A percentile compares a stretch with the other conserved stretches of the same genome.
phyloP scores from a whole-genome alignment of 2,329 filamentous ascomycete genomes.

The Aschersonia sp. region DNA sequence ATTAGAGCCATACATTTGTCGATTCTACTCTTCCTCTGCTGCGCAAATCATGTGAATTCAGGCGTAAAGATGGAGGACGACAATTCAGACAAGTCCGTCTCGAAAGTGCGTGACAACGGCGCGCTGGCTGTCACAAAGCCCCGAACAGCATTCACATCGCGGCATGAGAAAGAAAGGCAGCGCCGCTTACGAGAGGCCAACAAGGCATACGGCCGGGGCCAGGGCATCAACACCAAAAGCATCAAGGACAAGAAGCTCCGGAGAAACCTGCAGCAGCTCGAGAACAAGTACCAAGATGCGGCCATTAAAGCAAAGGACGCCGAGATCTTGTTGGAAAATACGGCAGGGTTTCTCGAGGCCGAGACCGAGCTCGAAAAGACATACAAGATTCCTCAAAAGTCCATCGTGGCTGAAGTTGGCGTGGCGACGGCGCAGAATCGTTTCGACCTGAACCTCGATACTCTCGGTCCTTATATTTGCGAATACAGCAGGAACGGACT shows the following conservation, averaged over 20 bases:
- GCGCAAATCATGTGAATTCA: not conserved
- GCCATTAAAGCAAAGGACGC: constrained; percentile 81
- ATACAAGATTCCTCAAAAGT: constrained; percentile 82
- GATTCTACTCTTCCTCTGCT: not conserved
- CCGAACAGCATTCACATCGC: constrained; percentile 36
- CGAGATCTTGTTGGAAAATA: constrained; percentile 84
- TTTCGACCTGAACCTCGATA: constrained; percentile 74
- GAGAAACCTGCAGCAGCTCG: constrained; percentile 62
- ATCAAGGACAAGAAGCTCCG: constrained; percentile 86
- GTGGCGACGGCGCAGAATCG: constrained; percentile 83
- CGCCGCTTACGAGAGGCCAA: constrained; percentile 48
- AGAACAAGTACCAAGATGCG: constrained; percentile 71
- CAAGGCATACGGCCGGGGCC: constrained; percentile 72
- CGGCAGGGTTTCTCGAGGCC: constrained; percentile 71
- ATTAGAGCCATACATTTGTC: constrained; percentile 1
- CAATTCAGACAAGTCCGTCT: constrained; percentile 18
- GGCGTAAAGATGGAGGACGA: constrained; percentile 21
- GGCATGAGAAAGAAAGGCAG: constrained; percentile 33
- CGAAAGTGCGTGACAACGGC: constrained; percentile 32
- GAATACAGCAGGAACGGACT: constrained; percentile 87
- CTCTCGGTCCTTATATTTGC: constrained; percentile 72
- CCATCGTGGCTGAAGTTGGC: constrained; percentile 61
- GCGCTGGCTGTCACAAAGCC: constrained; percentile 33
- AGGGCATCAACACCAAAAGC: constrained; percentile 53
- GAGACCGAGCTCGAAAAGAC: constrained; percentile 83